Base-by-base conservation (phyloP, 768 basidiomycete species). In the Galerina marginata region DNA sequence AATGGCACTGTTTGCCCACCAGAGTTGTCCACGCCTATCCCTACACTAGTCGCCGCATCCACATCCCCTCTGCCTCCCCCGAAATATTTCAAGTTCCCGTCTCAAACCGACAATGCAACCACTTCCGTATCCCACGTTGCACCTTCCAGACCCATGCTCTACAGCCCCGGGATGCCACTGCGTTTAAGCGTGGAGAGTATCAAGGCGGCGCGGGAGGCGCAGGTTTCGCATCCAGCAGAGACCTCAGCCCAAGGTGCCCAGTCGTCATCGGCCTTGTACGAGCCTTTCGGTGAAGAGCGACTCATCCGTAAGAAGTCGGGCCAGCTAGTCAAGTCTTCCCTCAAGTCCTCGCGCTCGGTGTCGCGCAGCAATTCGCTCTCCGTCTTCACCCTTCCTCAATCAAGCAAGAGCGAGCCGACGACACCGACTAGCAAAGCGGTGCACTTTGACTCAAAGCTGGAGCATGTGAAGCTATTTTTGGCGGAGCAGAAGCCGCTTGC, bases 401-500 rank as follows among this genome's bases (percentile, higher is more conserved):
- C 79, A 60, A 81, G 80, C 67, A 86, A 88, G 77, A 93, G 91
- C 72, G 91, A 88, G 58, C 96, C 96, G 0, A 93, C 96, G 0
- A 88, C 83, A 44, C 96, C 96, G 0, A 88, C 83, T 40, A 77
- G 85, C 63, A 96, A 97, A 72, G 88, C 87, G 25, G 96, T 99
- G 9, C 94, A 97, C 69, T 99, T 99, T 62, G 93, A 96, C 75
- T 73, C 89, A 5, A 86, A 95, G 70, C 85, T 98, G 54, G 96
- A 97, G 74, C 92, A 94, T 57, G 92, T 99, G 62, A 96, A 96
- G 75, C 83, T 96, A 48, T 99, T 99, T 80, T 80, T 96, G 58
- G 89, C 96, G 11, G 92, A 95, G 75, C 96, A 99, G 75, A 95
- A 95, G 71, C 96, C 96, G 5, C 82, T 93, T 7, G 95, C 96